phyloP scores from a whole-genome alignment of 2,329 filamentous ascomycete species.

The Talaromyces atroroseus region DNA sequence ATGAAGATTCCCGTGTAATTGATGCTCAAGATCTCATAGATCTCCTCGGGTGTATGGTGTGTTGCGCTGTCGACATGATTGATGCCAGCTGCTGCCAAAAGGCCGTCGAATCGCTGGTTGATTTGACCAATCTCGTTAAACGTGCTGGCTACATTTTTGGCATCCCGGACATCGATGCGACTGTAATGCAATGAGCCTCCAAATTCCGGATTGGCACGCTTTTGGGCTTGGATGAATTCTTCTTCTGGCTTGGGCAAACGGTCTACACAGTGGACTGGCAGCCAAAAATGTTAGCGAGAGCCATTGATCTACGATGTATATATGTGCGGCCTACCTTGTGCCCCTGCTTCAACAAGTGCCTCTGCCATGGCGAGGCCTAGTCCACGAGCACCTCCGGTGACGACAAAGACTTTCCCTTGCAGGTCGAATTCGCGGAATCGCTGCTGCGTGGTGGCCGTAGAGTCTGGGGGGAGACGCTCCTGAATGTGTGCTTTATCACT shows the following conservation, averaged over 20 bases:
- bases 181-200: conserved; percentile 42
- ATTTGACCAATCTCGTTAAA: conserved; percentile 31
- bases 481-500: conserved; percentile 23
- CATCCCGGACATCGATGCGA: conserved; percentile 43
- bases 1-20: conserved; percentile 49
- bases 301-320: no score
- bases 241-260: conserved; percentile 35
- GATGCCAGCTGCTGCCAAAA: conserved; percentile 40
- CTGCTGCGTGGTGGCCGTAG: conserved; percentile 21
- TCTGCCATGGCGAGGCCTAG: conserved; percentile 44
- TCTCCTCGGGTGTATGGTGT: conserved; percentile 36
- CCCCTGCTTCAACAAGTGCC: conserved; percentile 44
- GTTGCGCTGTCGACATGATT: conserved; percentile 39
- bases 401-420: conserved; percentile 35
- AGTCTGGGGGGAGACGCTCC: conserved; percentile 21
- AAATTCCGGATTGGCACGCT: conserved; percentile 31
- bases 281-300: no score
- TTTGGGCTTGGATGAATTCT: conserved; percentile 38
- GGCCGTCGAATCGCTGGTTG: conserved; percentile 35
- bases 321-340: conserved; percentile 30
- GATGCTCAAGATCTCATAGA: conserved; percentile 42
- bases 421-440: conserved; percentile 41
- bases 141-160: conserved; percentile 27
- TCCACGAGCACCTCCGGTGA: conserved; percentile 41
- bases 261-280: conserved; percentile 45